Percentiles rank a stretch among this genome's conserved stretches.
phyloP scores from a whole-genome alignment of 192 early-diverging fungal species.

The Gryganskiella cystojenkinii region DNA sequence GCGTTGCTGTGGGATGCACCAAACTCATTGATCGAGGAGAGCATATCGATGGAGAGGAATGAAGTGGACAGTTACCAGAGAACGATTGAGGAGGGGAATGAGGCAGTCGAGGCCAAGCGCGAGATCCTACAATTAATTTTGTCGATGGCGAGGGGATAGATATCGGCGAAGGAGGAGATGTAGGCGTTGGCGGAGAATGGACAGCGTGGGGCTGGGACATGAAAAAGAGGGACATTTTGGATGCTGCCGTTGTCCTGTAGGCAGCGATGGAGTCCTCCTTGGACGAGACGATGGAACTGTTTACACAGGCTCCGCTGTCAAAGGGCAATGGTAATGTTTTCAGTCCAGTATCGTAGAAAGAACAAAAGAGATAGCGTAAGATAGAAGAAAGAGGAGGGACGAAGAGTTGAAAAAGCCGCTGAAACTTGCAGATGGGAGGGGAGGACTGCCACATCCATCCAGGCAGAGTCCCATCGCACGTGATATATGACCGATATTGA shows the following conservation, averaged over 20 bases:
- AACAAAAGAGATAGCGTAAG: not conserved
- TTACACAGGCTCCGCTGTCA: too few relatives aligned
- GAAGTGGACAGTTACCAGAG: too few relatives aligned
- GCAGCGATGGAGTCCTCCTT: conserved; percentile 6
- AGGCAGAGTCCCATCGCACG: too few relatives aligned
- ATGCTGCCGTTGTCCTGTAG: not conserved
- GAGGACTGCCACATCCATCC: not conserved
- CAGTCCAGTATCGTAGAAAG: not conserved
- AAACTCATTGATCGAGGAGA: too few relatives aligned
- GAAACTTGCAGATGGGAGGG: not conserved
- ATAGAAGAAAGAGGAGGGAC: not conserved
- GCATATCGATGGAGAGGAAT: too few relatives aligned
- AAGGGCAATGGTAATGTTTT: too few relatives aligned
- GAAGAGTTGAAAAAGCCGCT: not conserved
- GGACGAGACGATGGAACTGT: not conserved
- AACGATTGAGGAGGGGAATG: too few relatives aligned
- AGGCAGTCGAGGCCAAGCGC: too few relatives aligned
- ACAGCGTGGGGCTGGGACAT: conserved; percentile 8
- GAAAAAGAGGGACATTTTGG: conserved; percentile 28
- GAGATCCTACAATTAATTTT: too few relatives aligned
- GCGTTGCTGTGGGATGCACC: too few relatives aligned
- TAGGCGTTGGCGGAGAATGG: conserved; percentile 18
- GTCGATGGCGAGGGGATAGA: not conserved
- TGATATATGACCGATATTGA: too few relatives aligned
- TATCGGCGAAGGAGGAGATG: conserved; percentile 32